Percentiles rank a stretch among this genome's conserved stretches.
phyloP scores from a whole-genome alignment of 164 flowering plant genomes.

The Chloranthus sessilifolius region DNA sequence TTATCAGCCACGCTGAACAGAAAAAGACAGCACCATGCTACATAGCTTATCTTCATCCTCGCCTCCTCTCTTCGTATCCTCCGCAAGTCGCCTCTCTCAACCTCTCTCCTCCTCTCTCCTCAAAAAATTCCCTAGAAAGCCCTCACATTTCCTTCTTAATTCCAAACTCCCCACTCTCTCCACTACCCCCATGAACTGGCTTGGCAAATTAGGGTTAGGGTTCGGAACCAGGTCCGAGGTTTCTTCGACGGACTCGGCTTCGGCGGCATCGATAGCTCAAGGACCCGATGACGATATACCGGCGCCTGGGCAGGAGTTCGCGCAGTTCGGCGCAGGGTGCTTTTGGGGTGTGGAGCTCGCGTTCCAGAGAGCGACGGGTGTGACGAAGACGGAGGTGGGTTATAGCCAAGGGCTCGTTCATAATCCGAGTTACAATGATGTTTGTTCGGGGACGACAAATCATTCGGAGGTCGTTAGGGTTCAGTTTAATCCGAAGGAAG shows the following conservation, averaged over 20 bases:
- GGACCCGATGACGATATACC: conserved; percentile 5
- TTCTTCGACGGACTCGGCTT: conserved; percentile 8
- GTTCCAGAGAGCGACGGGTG: conserved; percentile 74
- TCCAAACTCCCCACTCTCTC: background rate
- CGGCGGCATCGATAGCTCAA: conserved; percentile 1
- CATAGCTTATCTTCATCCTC: background rate
- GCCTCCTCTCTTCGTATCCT: background rate
- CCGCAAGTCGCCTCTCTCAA: conserved; percentile 1
- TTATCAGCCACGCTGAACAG: background rate
- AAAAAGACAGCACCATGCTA: background rate
- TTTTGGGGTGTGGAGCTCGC: conserved; percentile 96
- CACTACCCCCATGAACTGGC: conserved; percentile 9
- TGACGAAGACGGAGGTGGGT: conserved; percentile 83
- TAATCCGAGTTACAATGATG: conserved; percentile 55
- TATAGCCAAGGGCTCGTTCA: conserved; percentile 71
- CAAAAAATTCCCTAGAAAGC: background rate
- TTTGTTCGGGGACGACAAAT: conserved; percentile 63
- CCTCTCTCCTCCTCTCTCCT: background rate
- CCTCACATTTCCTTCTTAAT: background rate
- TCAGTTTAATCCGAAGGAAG: conserved; percentile 60
- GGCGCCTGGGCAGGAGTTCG: conserved; percentile 53
- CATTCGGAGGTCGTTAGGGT: conserved; percentile 80
- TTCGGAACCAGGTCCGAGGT: too few relatives aligned
- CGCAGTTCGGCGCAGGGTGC: conserved; percentile 91
- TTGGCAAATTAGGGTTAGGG: conserved; percentile 7